Evolutionary conservation across 352 stramenopile genomes (phyloP).

Genomic region (Globisporangium splendens): DNA sequence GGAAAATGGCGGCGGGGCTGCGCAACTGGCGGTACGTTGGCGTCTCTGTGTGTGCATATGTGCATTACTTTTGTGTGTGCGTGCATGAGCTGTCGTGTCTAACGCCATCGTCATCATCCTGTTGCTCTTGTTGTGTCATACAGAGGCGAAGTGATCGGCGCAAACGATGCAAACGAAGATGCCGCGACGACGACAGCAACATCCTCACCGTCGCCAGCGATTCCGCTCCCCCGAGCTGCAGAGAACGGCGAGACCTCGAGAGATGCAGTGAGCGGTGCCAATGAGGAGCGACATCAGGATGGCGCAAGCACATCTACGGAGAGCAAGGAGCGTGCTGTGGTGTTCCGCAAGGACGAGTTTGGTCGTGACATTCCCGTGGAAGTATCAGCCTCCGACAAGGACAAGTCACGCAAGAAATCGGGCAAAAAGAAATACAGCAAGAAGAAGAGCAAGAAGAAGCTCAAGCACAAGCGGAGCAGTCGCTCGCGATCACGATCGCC

Average conservation of each 20-base stretch:
- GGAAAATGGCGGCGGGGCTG: conserved; percentile 7
- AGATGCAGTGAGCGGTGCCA: too few species aligned
- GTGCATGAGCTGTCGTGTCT: background rate
- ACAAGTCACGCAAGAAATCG: conserved; percentile 3
- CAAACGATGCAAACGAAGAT: conserved; percentile 9
- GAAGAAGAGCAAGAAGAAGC: conserved; percentile 25
- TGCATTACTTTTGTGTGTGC: too few species aligned
- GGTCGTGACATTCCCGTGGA: conserved; percentile 49
- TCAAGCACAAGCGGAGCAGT: conserved; percentile 15
- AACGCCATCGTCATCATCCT: background rate
- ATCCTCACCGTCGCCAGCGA: background rate
- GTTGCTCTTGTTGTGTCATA: background rate
- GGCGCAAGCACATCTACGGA: conserved; percentile 5
- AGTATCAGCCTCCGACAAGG: conserved; percentile 6
- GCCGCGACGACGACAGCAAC: background rate
- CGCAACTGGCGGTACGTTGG: conserved; percentile 34
- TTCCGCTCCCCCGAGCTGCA: too few species aligned
- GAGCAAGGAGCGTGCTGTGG: background rate
- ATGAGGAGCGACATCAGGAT: background rate
- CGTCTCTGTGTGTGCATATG: background rate
- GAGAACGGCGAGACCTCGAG: too few species aligned
- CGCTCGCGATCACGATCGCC: conserved; percentile 17
- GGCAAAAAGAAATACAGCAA: conserved; percentile 19
- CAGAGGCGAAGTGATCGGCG: conserved; percentile 30
- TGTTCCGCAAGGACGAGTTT: conserved; percentile 74